Percentiles rank a stretch among this genome's conserved stretches.
phyloP scores from a whole-genome alignment of 1,284 basidiomycete species.

The Apiotrichum sp. region DNA sequence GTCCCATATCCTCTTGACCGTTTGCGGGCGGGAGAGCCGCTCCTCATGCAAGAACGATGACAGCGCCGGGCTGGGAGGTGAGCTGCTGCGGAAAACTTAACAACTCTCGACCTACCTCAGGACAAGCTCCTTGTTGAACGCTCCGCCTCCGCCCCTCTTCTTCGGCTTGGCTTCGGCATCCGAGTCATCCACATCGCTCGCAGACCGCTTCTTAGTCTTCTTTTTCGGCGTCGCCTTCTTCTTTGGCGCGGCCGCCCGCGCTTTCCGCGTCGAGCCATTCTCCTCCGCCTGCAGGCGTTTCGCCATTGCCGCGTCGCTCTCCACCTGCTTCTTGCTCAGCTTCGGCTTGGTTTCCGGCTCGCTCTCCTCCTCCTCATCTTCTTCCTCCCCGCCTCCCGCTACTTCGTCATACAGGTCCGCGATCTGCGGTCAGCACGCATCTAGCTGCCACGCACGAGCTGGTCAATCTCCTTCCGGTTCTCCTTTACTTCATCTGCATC shows the following conservation, averaged over 20 bases:
- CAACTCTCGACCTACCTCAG: slow-evolving; percentile 33
- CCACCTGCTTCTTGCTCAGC: neutral
- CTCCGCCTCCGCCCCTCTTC: slow-evolving; percentile 32
- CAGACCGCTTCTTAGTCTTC: slow-evolving; percentile 15
- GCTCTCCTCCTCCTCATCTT: neutral
- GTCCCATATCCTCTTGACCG: slow-evolving; percentile 53
- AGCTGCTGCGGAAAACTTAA: too few relatives aligned
- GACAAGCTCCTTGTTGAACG: slow-evolving; percentile 46
- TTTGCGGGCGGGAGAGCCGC: slow-evolving; percentile 48
- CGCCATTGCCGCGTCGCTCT: too few relatives aligned
- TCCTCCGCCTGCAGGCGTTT: too few relatives aligned
- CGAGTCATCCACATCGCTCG: slow-evolving; percentile 20
- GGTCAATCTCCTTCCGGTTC: slow-evolving; percentile 37
- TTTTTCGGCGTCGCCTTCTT: slow-evolving; percentile 29
- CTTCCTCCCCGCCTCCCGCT: neutral
- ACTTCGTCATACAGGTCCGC: slow-evolving; percentile 36
- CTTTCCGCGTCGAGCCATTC: too few relatives aligned
- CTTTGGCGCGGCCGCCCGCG: slow-evolving; percentile 20
- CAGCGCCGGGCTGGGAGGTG: slow-evolving; percentile 13
- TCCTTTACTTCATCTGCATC: slow-evolving; percentile 38
- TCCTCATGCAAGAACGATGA: slow-evolving; percentile 31
- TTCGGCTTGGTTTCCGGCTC: slow-evolving; percentile 9
- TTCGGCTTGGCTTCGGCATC: slow-evolving; percentile 22
- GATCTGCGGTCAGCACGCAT: slow-evolving; percentile 23
- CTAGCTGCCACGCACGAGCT: neutral